Evolutionary conservation across 1,284 basidiomycete genomes (phyloP).

Genomic region (Pascua sp.): DNA sequence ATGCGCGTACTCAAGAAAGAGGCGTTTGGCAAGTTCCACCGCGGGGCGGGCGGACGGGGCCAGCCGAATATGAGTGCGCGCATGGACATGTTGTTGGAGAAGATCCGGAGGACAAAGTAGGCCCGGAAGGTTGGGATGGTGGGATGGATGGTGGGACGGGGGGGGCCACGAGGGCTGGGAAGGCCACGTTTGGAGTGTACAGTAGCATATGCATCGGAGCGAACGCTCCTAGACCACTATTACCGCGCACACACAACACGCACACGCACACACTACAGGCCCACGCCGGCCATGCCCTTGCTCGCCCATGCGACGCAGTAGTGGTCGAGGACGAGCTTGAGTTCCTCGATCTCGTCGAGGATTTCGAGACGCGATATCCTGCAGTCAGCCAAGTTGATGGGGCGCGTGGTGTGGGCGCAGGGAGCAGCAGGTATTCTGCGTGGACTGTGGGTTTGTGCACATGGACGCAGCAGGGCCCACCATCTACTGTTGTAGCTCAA

Average conservation of each 20-base stretch:
- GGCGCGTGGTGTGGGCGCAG: no score
- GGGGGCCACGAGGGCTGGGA: no score
- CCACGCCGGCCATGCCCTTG: slow-evolving; percentile 26
- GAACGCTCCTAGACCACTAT: no score
- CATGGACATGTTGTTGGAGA: slow-evolving; percentile 49
- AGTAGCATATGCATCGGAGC: no score
- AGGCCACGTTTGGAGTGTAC: no score
- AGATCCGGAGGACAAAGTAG: slow-evolving; percentile 43
- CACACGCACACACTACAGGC: neutral
- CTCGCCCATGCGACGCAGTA: slow-evolving; percentile 79
- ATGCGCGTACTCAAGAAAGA: slow-evolving; percentile 38
- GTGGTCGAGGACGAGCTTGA: slow-evolving; percentile 78
- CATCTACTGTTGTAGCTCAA: neutral
- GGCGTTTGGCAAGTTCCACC: slow-evolving; percentile 33
- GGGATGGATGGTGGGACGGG: no score
- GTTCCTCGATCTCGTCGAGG: slow-evolving; percentile 87
- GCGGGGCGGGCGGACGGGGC: slow-evolving; percentile 26
- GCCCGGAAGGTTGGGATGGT: no score
- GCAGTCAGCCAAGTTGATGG: slow-evolving; percentile 8
- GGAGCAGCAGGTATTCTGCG: no score
- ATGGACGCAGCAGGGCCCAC: neutral
- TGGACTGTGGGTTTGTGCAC: no score
- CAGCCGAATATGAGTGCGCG: slow-evolving; percentile 50
- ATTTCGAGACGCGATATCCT: slow-evolving; percentile 75
- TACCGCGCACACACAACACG: no score